Conservation (phyloP, 352 stramenopile genomes). For the Globisporangium heterothallicum region DNA sequence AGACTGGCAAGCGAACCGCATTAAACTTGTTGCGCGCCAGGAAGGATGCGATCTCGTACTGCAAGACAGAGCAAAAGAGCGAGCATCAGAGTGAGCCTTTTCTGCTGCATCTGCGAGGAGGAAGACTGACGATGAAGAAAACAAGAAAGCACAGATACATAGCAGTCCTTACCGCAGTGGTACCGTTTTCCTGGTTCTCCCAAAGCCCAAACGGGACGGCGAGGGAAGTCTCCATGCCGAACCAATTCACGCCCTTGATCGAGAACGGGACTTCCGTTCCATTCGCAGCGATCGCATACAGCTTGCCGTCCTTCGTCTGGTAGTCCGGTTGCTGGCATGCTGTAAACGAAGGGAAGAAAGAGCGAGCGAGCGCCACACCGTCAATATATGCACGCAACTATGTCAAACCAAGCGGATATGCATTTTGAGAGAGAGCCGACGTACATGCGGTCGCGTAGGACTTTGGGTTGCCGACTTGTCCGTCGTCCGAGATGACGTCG, state of each 20-base stretch:
- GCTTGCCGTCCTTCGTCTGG: constrained; percentile 64
- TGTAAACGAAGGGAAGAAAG: constrained; percentile 12
- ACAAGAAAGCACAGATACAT: background rate
- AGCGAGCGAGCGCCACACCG: too few relatives aligned
- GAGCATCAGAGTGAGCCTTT: background rate
- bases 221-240: constrained; percentile 69
- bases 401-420: too few relatives aligned
- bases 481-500: constrained; percentile 50
- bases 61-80: background rate
- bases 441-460: constrained; percentile 22
- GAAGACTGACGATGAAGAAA: too few relatives aligned
- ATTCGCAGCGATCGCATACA: constrained; percentile 54
- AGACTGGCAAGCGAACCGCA: constrained; percentile 60
- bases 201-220: constrained; percentile 69
- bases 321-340: constrained; percentile 66
- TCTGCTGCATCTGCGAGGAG: too few relatives aligned
- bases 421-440: too few relatives aligned
- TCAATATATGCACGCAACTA: too few relatives aligned
- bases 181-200: constrained; percentile 72
- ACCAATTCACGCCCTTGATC: constrained; percentile 81
- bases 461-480: constrained; percentile 45
- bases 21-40: constrained; percentile 84
- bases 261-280: constrained; percentile 59
- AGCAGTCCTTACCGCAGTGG: constrained; percentile 39
- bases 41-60: constrained; percentile 78